Evolutionary conservation across 2,329 filamentous ascomycete genomes (phyloP).

Genomic region (Pseudofabraea citricarpa): DNA sequence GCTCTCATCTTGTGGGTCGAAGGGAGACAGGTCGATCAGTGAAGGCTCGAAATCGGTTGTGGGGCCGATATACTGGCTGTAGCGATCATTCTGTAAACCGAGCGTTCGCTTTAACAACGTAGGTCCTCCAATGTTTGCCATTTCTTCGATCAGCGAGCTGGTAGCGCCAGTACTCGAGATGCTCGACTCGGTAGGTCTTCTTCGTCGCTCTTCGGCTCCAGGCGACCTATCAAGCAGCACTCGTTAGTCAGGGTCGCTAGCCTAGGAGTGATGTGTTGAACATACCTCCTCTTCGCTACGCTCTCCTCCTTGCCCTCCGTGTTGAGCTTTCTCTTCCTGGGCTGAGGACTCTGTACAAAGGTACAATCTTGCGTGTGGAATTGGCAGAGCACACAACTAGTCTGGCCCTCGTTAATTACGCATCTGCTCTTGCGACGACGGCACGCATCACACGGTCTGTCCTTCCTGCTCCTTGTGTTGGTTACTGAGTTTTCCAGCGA

Average conservation of each 20-base stretch:
- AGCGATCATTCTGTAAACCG: constrained; percentile 72
- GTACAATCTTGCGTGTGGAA: constrained; percentile 76
- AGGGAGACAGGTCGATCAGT: constrained; percentile 75
- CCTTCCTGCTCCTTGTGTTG: constrained; percentile 39
- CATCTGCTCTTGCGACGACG: constrained; percentile 70
- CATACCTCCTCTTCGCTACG: constrained; percentile 64
- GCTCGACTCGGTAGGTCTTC: constrained; percentile 50
- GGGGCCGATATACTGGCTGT: constrained; percentile 77
- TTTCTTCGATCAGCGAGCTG: constrained; percentile 62
- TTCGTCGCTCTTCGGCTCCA: constrained; percentile 48
- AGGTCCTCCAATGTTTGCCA: constrained; percentile 65
- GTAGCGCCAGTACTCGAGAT: constrained; percentile 58
- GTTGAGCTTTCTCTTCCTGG: constrained; percentile 75
- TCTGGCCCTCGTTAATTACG: constrained; percentile 71
- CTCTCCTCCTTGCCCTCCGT: constrained; percentile 50
- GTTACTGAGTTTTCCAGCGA: constrained; percentile 44
- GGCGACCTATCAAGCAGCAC: constrained; percentile 43
- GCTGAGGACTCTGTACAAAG: constrained; percentile 69
- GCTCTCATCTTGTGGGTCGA: constrained; percentile 78
- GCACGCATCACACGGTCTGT: constrained; percentile 68
- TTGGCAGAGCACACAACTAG: constrained; percentile 70
- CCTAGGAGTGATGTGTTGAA: no score
- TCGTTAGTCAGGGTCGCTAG: no score
- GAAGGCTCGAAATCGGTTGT: constrained; percentile 81
- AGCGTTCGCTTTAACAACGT: constrained; percentile 65